Base-by-base conservation (phyloP, 352 stramenopile genomes). In the Phytophthora pistaciae region DNA sequence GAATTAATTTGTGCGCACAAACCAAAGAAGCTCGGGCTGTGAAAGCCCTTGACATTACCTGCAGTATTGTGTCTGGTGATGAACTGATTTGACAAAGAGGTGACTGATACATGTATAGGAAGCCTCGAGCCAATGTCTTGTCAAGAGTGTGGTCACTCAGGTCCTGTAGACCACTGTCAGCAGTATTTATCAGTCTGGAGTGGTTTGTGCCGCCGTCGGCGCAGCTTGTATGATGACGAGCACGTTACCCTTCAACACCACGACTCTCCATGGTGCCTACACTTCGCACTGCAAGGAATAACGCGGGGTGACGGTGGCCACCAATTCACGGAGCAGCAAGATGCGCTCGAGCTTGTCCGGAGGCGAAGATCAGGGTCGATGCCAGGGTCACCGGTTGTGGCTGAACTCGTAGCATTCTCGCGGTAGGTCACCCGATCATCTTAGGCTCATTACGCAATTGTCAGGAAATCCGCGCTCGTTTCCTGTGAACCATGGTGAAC, bases 201-300 rank as follows among this genome's bases (percentile, higher is more conserved):
- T 31, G 27, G 6, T 31, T 31, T 31, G 27, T 31, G 27, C 27
- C 27, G 27, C 27, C 2, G 27, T 31, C 27, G 27, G 27, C 27
- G 27, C 27, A 31, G 18, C 44, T 70, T 74, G 4, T 71, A 57
- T 64, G 68, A 71, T 56, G 68, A 70, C 68, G 61, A 38, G 11
- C 33, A 64, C 23, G 54, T 44, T 56, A 31, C 27, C 31, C 49
- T 18, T 20, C 36, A 49, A 44, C 38, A 49, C 5, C 23, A 16
- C 16, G 10, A 20, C 14, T 29, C 42, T 23, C 52, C 44, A 33
- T 44, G 42, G 18, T 16, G 16, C 40, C 14, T 9, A n/a, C 20
- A 16, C 14, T n/a, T 60, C 21, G 31, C 66, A 72, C 58, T n/a
- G 20, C 49, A 55, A 58, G 62, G 14, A 21, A 16, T 11, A 46